A percentile compares a stretch with the other conserved stretches of the same genome.
Evolutionary conservation across 106 monocot species (phyloP).

Genomic region (Alisma plantagoaquatica): DNA sequence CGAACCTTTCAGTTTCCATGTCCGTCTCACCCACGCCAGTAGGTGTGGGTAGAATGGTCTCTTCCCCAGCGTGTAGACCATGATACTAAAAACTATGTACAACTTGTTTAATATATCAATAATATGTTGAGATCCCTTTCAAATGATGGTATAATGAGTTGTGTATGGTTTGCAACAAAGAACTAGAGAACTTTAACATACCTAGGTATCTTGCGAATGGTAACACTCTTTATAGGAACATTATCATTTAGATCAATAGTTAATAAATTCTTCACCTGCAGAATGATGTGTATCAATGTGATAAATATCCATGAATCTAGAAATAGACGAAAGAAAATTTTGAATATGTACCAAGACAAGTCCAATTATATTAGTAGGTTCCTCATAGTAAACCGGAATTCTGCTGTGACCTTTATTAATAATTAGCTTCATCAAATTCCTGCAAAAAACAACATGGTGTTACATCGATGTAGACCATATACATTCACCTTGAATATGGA

Average conservation of each 20-base stretch:
- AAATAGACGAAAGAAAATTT: too few relatives aligned
- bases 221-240: constrained; percentile 69
- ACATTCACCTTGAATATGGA: not conserved
- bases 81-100: too few relatives aligned
- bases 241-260: constrained; percentile 47
- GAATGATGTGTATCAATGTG: not conserved
- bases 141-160: too few relatives aligned
- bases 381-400: constrained; percentile 84
- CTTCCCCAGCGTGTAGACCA: too few relatives aligned
- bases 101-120: too few relatives aligned
- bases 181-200: constrained; percentile 18
- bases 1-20: too few relatives aligned
- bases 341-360: constrained; percentile 71
- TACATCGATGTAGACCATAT: not conserved
- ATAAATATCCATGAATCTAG: not conserved
- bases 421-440: constrained; percentile 62
- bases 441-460: constrained; percentile 3
- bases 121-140: too few relatives aligned
- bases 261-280: constrained; percentile 88
- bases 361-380: constrained; percentile 84
- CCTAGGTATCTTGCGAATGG: constrained; percentile 95
- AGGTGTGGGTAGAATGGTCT: too few relatives aligned
- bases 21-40: too few relatives aligned
- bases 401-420: constrained; percentile 96
- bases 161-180: too few relatives aligned